phyloP scores from a whole-genome alignment of 2,329 filamentous ascomycete species.

The Epichloe gansuensis region DNA sequence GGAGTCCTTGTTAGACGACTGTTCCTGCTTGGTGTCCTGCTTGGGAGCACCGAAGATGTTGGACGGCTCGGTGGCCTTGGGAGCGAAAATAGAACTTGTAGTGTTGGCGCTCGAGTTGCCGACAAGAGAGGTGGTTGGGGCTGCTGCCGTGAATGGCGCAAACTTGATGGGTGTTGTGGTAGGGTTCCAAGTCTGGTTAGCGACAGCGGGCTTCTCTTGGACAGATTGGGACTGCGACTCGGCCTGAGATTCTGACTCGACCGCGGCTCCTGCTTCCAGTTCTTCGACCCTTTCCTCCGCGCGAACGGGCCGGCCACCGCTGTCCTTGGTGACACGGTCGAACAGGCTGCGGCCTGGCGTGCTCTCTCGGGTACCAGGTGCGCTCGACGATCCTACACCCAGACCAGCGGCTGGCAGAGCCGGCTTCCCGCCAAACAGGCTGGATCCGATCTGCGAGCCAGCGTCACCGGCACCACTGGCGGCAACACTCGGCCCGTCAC shows the following conservation, averaged over 20 bases:
- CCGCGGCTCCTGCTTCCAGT: not conserved
- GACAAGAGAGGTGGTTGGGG: slow-evolving; percentile 21
- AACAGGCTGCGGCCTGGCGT: slow-evolving; percentile 39
- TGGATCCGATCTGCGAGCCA: slow-evolving; percentile 19
- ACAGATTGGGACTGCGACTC: not conserved
- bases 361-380: slow-evolving; percentile 30
- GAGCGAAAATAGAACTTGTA: slow-evolving; percentile 22
- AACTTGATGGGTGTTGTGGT: slow-evolving; percentile 44
- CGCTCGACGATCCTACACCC: slow-evolving; percentile 19
- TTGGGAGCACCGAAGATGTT: slow-evolving; percentile 25
- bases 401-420: slow-evolving; percentile 12
- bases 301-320: slow-evolving; percentile 36
- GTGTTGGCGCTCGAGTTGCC: slow-evolving; percentile 16
- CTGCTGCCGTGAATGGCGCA: slow-evolving; percentile 20
- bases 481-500: slow-evolving; percentile 29
- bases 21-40: slow-evolving; percentile 19
- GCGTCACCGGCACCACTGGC: slow-evolving; percentile 29
- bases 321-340: slow-evolving; percentile 39
- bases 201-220: slow-evolving; percentile 16
- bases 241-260: not conserved
- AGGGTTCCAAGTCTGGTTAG: slow-evolving; percentile 29
- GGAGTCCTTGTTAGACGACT: slow-evolving; percentile 16
- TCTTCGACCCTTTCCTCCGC: slow-evolving; percentile 17
- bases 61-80: slow-evolving; percentile 22
- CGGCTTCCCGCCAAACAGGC: slow-evolving; percentile 19